phyloP scores from a whole-genome alignment of 2,329 filamentous ascomycete genomes.

The Fusarium graminum region DNA sequence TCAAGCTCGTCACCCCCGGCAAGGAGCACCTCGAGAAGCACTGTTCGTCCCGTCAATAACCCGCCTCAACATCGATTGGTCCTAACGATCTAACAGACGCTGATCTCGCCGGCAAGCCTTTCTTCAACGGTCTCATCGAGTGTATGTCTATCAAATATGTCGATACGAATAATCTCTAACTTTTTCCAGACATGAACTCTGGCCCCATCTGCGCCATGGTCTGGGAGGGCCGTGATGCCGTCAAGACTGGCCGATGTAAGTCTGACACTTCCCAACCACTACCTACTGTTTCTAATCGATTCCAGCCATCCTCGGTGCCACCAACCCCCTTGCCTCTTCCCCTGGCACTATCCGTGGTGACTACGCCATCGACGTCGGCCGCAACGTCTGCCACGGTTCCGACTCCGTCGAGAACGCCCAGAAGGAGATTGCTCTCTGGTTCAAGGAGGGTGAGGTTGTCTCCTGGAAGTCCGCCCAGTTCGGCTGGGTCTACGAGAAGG shows the following conservation, averaged over 20 bases:
- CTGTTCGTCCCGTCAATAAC: slow-evolving; percentile 66
- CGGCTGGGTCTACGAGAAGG: slow-evolving; percentile 98
- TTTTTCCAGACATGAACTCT: slow-evolving; percentile 85
- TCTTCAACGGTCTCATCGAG: slow-evolving; percentile 94
- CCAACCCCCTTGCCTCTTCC: slow-evolving; percentile 94
- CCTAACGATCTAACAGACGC: slow-evolving; percentile 67
- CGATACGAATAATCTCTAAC: slow-evolving; percentile 22
- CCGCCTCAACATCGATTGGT: slow-evolving; percentile 39
- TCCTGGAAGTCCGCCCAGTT: slow-evolving; percentile 86
- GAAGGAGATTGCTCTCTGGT: slow-evolving; percentile 99
- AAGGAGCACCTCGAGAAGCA: slow-evolving; percentile 98
- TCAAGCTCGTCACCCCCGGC: slow-evolving; percentile 92
- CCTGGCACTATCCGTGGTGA: slow-evolving; percentile 99
- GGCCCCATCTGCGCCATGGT: slow-evolving; percentile 99
- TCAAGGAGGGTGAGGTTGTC: slow-evolving; percentile 88
- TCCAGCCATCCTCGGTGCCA: slow-evolving; percentile 91
- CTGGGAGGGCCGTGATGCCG: slow-evolving; percentile 98
- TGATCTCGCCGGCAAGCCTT: slow-evolving; percentile 92
- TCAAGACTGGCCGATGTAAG: slow-evolving; percentile 96
- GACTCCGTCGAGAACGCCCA: slow-evolving; percentile 98
- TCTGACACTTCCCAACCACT: slow-evolving; percentile 39
- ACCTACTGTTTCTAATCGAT: slow-evolving; percentile 33
- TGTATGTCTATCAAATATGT: slow-evolving; percentile 69
- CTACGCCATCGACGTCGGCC: slow-evolving; percentile 83
- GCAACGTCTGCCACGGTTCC: slow-evolving; percentile 99